Conservation (phyloP, 2,329 filamentous ascomycete species). For the Xylaria digitata region DNA sequence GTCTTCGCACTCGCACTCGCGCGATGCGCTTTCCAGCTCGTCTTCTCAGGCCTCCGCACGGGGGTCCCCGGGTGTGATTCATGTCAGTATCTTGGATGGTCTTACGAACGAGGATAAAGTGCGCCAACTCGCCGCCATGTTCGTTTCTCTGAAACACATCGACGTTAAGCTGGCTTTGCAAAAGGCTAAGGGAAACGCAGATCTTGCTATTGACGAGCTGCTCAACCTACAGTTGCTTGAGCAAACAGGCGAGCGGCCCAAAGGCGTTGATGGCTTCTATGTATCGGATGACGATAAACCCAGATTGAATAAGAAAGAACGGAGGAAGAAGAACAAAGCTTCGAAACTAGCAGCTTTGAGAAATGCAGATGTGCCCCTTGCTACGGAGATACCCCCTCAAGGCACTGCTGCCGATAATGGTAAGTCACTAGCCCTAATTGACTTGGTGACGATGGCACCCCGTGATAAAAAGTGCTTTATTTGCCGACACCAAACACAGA, state of each 20-base stretch:
- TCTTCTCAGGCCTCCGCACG: conserved; percentile 42
- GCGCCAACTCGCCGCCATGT: conserved; percentile 73
- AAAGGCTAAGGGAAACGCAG: conserved; percentile 74
- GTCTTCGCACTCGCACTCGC: conserved; percentile 40
- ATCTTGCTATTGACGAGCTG: conserved; percentile 80
- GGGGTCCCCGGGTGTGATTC: conserved; percentile 44
- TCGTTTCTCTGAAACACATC: conserved; percentile 73
- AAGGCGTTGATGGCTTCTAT: conserved; percentile 86
- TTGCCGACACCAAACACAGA: conserved; percentile 44
- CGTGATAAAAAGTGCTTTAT: conserved; percentile 1
- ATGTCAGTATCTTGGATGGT: conserved; percentile 50
- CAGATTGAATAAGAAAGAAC: conserved; percentile 54
- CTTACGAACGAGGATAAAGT: conserved; percentile 72
- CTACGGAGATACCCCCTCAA: conserved; percentile 27
- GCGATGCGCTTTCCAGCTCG: conserved; percentile 40
- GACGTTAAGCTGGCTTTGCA: conserved; percentile 75
- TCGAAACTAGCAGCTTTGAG: conserved; percentile 32
- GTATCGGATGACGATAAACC: conserved; percentile 61
- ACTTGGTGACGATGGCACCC: background rate
- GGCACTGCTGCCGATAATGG: conserved; percentile 37
- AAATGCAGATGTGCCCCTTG: conserved; percentile 19
- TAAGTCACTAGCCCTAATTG: conserved; percentile 32
- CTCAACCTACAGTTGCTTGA: conserved; percentile 83
- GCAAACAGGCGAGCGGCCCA: conserved; percentile 70
- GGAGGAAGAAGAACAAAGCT: conserved; percentile 48